Evolutionary conservation across 2,329 filamentous ascomycete genomes (phyloP), one percentile per base, ranked within the genome.

Genomic region (Penicillium occitanis): DNA sequence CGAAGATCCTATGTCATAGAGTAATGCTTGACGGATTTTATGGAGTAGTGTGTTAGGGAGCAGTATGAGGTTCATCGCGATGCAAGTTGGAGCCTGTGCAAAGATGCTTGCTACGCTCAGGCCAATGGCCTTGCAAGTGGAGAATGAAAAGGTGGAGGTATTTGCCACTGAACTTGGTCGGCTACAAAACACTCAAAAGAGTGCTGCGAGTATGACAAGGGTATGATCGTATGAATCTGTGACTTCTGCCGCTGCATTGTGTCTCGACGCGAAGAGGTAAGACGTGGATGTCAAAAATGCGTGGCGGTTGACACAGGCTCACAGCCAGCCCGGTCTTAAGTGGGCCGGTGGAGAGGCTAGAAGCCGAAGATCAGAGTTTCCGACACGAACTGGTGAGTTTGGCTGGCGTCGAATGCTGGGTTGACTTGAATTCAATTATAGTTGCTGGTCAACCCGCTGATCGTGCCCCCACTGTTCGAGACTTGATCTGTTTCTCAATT

Each of bases 401-500:
- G 33, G 53, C 53, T 57, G 53, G 53, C 53, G 53, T 57, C 53
- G n/a, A 25, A 57, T 19, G 30, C 50, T 30, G 50, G 25, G 50
- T 53, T 4, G 50, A 8, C 50, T 33, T 33, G 50, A 53, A 33
- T 53, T n/a, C 25, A 53, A 33, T 51, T 51, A 51, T 53, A 55
- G 28, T 55, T 55, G 28, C 30, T 22, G 30, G 51, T 28, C 30
- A 57, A 37, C 10, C 33, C n/a, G 53, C 19, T 8, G 53, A 57
- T 57, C 19, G 5, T 8, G 10, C 4, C 30, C 30, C 30, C 17
- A n/a, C 51, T 13, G 51, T 55, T 55, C 30, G 7, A 33, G 30
- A 37, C 4, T 4, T 19, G 51, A 37, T 55, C 30, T 55, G 30
- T 35, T 35, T 35, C 51, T 57, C 53, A 57, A 57, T 37, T 22